Conservation (phyloP, 306 rosid genomes). For the Cucurbita pepo region DNA sequence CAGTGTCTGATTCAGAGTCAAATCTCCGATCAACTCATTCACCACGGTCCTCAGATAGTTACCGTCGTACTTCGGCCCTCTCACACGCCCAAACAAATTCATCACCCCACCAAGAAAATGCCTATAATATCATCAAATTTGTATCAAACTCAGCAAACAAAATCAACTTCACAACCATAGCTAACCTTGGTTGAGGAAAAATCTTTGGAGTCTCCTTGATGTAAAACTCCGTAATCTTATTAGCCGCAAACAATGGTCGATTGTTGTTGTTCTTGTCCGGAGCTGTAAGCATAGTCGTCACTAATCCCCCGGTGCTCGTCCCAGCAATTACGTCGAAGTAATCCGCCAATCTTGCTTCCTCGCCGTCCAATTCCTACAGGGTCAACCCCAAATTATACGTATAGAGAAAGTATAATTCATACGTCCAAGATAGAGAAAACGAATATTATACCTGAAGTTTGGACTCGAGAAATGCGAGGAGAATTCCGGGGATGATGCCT, state of each 20-base stretch:
- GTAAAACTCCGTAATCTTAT: slow-evolving; percentile 6
- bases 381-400: neutral
- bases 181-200: neutral
- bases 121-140: neutral
- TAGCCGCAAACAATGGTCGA: slow-evolving; percentile 4
- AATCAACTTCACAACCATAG: neutral
- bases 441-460: neutral
- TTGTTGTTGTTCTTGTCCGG: slow-evolving; percentile 1
- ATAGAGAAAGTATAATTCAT: neutral
- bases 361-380: neutral
- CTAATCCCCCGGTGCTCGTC: slow-evolving; percentile 13
- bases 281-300: slow-evolving; percentile 8
- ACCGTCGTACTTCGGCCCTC: slow-evolving; percentile 35
- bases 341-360: slow-evolving; percentile 2
- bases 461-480: slow-evolving; percentile 3
- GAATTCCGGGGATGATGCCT: slow-evolving; percentile 4
- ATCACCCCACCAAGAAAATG: neutral
- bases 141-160: neutral
- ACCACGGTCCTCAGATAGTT: slow-evolving; percentile 13
- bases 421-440: no score
- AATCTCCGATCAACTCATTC: slow-evolving; percentile 15
- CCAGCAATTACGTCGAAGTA: slow-evolving; percentile 14
- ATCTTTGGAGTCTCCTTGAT: slow-evolving; percentile 5
- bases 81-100: neutral
- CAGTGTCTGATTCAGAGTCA: slow-evolving; percentile 23